Percentiles rank a stretch among this genome's conserved stretches.
phyloP scores from a whole-genome alignment of 805 yeast species.

The Yarrowia sp. region DNA sequence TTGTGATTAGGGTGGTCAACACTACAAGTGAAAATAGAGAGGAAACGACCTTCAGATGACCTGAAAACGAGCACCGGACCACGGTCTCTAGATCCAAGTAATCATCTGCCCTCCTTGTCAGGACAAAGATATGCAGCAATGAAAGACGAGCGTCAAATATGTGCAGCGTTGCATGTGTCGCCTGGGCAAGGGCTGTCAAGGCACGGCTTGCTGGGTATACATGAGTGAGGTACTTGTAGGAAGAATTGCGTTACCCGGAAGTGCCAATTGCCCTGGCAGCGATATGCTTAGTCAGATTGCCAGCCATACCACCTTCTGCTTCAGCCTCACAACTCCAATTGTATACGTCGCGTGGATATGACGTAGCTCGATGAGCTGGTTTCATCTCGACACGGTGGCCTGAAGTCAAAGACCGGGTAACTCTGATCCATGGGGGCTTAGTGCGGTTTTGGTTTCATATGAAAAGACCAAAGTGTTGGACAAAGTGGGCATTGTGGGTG shows the following conservation, averaged over 20 bases:
- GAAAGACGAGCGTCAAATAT: not conserved
- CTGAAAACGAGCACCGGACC: too few species aligned
- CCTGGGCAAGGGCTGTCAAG: not conserved
- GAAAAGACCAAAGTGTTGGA: too few species aligned
- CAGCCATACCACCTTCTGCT: too few species aligned
- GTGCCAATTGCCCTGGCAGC: not conserved
- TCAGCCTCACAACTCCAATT: not conserved
- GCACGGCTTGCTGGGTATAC: not conserved
- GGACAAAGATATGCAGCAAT: not conserved
- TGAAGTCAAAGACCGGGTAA: constrained; percentile 19
- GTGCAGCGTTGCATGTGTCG: constrained; percentile 1
- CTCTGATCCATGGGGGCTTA: not conserved
- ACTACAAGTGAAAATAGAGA: not conserved
- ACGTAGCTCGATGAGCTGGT: constrained; percentile 13
- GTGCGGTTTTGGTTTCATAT: not conserved
- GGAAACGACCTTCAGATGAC: too few species aligned
- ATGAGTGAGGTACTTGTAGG: too few species aligned
- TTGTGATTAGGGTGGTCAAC: not conserved
- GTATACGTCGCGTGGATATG: constrained; percentile 20
- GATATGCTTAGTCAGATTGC: too few species aligned
- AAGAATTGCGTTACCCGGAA: not conserved
- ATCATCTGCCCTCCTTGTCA: too few species aligned
- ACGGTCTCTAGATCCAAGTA: too few species aligned
- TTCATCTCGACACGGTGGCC: constrained; percentile 2
- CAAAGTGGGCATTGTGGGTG: too few species aligned